phyloP scores from a whole-genome alignment of 345 rosid species.

The Linum trigynum region DNA sequence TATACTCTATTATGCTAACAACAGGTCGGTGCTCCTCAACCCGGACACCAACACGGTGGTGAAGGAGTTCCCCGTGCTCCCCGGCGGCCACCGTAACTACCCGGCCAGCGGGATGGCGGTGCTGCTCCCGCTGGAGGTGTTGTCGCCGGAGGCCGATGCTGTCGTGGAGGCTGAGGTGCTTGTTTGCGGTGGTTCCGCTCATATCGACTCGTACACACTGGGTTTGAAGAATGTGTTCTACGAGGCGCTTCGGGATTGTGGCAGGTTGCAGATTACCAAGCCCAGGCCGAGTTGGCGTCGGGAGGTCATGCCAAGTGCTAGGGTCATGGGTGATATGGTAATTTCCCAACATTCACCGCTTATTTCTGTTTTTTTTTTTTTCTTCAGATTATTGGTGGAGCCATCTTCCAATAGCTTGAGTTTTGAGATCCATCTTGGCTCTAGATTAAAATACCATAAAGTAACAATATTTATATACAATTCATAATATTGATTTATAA shows the following conservation, averaged over 20 bases:
- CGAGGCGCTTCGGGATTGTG: too few species aligned
- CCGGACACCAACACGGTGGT: neutral
- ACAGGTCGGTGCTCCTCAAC: neutral
- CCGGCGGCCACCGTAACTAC: neutral
- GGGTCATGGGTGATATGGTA: slow-evolving; percentile 7
- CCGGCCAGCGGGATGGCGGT: neutral
- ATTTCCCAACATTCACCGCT: neutral
- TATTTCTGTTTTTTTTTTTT: too few species aligned
- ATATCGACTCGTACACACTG: neutral
- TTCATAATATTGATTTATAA: too few species aligned
- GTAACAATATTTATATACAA: too few species aligned
- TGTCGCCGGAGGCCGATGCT: neutral
- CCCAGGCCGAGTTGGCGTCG: neutral
- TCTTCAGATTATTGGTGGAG: too few species aligned
- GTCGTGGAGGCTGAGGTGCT: neutral
- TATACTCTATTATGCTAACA: neutral
- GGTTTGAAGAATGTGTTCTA: too few species aligned
- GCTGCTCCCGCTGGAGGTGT: neutral
- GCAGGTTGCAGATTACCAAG: neutral
- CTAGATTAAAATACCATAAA: neutral
- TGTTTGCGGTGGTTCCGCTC: neutral
- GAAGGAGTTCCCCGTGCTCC: neutral
- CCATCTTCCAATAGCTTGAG: too few species aligned
- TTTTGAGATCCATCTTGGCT: neutral
- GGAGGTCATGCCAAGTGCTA: neutral